A percentile compares a stretch with the other conserved stretches of the same genome.
Conservation (phyloP, 768 basidiomycete genomes). For the Russula sp. region DNA sequence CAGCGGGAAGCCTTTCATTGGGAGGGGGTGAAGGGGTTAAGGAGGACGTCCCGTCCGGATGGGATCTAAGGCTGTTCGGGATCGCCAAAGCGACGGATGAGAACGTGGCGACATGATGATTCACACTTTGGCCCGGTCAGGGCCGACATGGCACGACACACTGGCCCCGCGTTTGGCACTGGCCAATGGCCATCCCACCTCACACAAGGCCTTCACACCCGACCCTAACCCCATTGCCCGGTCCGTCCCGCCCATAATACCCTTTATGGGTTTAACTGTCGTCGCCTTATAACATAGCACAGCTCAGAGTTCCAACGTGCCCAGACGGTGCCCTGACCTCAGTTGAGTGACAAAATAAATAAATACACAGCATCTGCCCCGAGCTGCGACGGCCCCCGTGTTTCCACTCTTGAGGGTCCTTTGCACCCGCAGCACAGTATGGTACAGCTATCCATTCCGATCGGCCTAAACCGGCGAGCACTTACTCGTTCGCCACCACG, state of each 20-base stretch:
- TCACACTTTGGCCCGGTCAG: background rate
- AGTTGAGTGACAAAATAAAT: background rate
- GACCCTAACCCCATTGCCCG: background rate
- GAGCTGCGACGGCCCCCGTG: background rate
- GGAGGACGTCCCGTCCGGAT: no score
- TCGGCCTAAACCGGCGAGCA: no score
- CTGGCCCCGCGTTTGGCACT: background rate
- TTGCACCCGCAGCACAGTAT: background rate
- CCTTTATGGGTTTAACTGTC: background rate
- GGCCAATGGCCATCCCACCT: no score
- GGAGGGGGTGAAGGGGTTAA: background rate
- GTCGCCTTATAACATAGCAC: background rate
- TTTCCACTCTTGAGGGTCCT: background rate
- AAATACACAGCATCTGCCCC: background rate
- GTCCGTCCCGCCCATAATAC: background rate
- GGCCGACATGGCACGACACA: background rate
- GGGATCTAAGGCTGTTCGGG: constrained; percentile 18
- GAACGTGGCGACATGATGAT: constrained; percentile 17
- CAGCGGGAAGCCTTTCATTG: constrained; percentile 10
- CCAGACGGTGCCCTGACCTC: no score
- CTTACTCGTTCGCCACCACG: no score
- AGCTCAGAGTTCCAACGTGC: background rate
- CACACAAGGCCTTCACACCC: no score
- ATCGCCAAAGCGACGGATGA: constrained; percentile 26
- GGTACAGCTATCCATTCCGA: background rate